Conservation (phyloP, 441 rosid genomes). For the Arabidopsis lyrata region DNA sequence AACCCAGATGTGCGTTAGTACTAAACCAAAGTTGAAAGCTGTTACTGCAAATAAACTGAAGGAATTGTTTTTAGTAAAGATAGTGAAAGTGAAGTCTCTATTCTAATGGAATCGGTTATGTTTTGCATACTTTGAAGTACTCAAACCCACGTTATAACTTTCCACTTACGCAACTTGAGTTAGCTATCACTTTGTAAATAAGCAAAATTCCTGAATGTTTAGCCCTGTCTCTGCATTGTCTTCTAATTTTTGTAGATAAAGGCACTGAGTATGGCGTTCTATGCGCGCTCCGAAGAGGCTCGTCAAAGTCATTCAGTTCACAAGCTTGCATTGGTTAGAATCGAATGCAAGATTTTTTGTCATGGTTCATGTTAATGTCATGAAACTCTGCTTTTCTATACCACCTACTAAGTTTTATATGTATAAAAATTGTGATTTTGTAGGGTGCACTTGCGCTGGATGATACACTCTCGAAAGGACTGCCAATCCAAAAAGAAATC, state of each 20-base stretch:
- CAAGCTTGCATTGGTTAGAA: conserved; percentile 90
- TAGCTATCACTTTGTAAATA: conserved; percentile 14
- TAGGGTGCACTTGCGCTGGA: conserved; percentile 94
- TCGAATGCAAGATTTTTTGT: conserved; percentile 2
- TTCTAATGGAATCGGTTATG: background rate
- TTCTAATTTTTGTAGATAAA: conserved; percentile 67
- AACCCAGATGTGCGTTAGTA: conserved; percentile 8
- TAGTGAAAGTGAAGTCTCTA: background rate
- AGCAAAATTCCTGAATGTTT: conserved; percentile 23
- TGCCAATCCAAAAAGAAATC: conserved; percentile 86
- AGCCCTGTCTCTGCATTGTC: conserved; percentile 4
- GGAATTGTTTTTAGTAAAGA: conserved; percentile 4
- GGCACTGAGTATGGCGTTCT: conserved; percentile 95
- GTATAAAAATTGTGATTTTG: conserved; percentile 29
- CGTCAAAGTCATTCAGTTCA: conserved; percentile 93
- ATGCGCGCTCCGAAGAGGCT: conserved; percentile 95
- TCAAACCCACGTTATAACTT: conserved; percentile 20
- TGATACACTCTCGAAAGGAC: conserved; percentile 91
- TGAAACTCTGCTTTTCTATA: conserved; percentile 20
- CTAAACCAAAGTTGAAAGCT: background rate
- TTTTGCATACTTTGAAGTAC: conserved; percentile 15
- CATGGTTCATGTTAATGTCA: conserved; percentile 14
- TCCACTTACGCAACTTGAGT: conserved; percentile 1
- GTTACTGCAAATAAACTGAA: background rate
- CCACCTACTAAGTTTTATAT: conserved; percentile 34